These are phyloP conservation scores for Venturia oleaginea DNA, from an alignment of 2,329 filamentous ascomycete genomes.

Conservation along the genomic window DNA sequence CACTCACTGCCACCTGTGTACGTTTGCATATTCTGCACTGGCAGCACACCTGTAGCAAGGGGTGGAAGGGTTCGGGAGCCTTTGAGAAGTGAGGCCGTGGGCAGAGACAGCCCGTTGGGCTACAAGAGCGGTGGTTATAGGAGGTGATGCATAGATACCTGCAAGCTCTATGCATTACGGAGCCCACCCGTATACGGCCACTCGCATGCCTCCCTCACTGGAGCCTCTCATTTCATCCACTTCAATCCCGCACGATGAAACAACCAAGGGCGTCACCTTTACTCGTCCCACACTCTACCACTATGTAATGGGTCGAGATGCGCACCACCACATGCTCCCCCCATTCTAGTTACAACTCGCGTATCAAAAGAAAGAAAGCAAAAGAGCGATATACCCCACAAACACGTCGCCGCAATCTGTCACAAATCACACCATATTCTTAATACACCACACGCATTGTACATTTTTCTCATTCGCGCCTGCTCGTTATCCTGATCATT, in stretches of 20 bases:
- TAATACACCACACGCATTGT: background rate
- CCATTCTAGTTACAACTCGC: background rate
- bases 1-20: slow-evolving; percentile 35
- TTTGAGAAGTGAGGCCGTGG: slow-evolving; percentile 5
- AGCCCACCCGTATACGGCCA: no score
- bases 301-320: background rate
- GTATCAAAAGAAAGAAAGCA: background rate
- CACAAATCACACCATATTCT: background rate
- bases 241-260: no score
- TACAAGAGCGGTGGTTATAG: slow-evolving; percentile 7
- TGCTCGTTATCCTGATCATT: background rate
- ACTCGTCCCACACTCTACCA: background rate
- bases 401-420: background rate
- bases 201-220: background rate
- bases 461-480: background rate
- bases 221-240: background rate
- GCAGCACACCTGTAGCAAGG: slow-evolving; percentile 25
- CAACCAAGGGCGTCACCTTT: no score
- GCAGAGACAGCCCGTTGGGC: slow-evolving; percentile 7
- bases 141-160: background rate
- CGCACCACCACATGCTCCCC: background rate
- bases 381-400: background rate
- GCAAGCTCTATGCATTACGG: background rate
- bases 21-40: slow-evolving; percentile 33
- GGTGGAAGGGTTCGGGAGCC: slow-evolving; percentile 26